Evolutionary conservation across 306 rosid species (phyloP).

Genomic region (Medicago ruthenica): DNA sequence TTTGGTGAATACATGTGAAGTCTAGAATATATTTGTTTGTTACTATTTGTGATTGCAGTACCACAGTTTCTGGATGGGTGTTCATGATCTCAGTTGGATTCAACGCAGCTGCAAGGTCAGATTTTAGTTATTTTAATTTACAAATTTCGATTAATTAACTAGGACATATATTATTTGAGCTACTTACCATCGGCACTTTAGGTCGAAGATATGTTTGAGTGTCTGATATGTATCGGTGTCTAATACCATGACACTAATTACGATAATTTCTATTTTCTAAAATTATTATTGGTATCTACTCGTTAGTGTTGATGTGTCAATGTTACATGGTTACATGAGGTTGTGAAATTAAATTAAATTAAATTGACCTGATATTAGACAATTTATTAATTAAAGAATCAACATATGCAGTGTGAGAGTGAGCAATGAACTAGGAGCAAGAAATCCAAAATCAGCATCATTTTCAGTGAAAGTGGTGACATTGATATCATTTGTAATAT

Average conservation of each 20-base stretch:
- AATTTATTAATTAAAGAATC: neutral
- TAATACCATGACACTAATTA: too few species aligned
- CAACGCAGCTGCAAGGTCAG: constrained; percentile 86
- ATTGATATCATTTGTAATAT: constrained; percentile 58
- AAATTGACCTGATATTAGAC: too few species aligned
- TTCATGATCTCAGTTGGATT: constrained; percentile 87
- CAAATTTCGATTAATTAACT: neutral
- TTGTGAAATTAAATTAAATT: too few species aligned
- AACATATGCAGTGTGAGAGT: constrained; percentile 72
- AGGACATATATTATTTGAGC: too few species aligned
- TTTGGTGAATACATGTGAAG: too few species aligned
- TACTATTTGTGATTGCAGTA: constrained; percentile 54
- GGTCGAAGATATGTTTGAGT: neutral
- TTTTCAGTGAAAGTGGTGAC: constrained; percentile 72
- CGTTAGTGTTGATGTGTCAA: too few species aligned
- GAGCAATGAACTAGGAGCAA: constrained; percentile 80
- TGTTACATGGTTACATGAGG: too few species aligned
- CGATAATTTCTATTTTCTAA: too few species aligned
- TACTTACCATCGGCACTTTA: too few species aligned
- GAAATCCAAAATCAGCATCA: constrained; percentile 73
- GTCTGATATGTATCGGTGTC: too few species aligned
- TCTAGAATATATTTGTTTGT: neutral
- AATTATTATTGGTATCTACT: too few species aligned
- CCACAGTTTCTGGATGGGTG: constrained; percentile 69
- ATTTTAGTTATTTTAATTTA: neutral